A percentile compares a stretch with the other conserved stretches of the same genome.
phyloP scores from a whole-genome alignment of 441 rosid genomes.

The Macaranga tanarius region DNA sequence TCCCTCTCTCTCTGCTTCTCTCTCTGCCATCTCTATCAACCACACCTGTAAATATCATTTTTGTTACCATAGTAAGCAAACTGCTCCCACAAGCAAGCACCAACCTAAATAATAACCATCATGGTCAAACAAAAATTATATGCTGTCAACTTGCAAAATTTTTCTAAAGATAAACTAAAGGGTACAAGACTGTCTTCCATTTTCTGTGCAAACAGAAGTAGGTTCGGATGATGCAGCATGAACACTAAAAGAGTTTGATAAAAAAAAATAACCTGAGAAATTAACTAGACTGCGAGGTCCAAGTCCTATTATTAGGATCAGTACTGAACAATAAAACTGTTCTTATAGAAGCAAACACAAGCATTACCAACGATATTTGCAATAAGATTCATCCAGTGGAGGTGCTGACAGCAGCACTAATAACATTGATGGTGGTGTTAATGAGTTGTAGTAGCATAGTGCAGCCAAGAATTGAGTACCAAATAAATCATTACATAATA shows the following conservation, averaged over 20 bases:
- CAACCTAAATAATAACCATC: neutral
- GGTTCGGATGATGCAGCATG: too few species aligned
- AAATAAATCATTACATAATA: too few species aligned
- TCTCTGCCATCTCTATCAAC: constrained; percentile 64
- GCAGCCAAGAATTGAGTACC: too few species aligned
- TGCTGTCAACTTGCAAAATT: neutral
- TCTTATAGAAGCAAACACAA: neutral
- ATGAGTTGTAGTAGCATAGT: too few species aligned
- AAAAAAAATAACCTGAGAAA: neutral
- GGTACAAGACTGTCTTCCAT: too few species aligned
- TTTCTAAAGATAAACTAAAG: too few species aligned
- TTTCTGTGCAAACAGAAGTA: neutral
- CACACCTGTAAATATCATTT: constrained; percentile 43
- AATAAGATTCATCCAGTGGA: neutral
- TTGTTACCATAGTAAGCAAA: neutral
- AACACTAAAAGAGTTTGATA: neutral
- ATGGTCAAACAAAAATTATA: neutral
- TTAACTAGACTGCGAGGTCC: neutral
- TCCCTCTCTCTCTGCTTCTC: constrained; percentile 64
- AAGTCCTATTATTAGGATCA: too few species aligned
- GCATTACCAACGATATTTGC: neutral
- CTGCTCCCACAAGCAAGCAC: neutral
- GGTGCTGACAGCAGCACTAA: neutral
- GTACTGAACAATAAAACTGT: neutral
- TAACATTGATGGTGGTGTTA: neutral